Evolutionary conservation across 202 grass and related monocot species (phyloP), one percentile per base, ranked within the genome.

Genomic region (Panicum hallii): DNA sequence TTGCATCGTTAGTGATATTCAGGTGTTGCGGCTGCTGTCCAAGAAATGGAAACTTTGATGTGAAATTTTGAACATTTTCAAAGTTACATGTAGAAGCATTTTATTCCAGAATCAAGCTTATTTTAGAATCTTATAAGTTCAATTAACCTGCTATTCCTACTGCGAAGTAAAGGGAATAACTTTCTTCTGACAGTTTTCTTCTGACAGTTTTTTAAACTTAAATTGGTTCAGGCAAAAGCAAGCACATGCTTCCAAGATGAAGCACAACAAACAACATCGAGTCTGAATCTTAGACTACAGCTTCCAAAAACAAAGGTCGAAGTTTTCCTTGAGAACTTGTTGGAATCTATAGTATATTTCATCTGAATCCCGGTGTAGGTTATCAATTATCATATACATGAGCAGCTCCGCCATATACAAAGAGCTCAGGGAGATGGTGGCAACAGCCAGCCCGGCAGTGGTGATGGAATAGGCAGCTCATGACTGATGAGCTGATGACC

Each of bases 351-450:
- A 70, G 11, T 88, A 83, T 88, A 78, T 76, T 63, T 76, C 30
- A 49, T 75, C 50, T 70, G 53, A 75, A 84, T 53, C 58, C 32
- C 56, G 23, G 45, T 61, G 66, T 70, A 38, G 3, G 26, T 72
- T 82, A 48, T 48, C 54, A 60, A 5, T 50, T 38, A 74, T 84
- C 82, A 85, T 81, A 68, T 81, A 81, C 82, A 84, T 48, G 73
- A 81, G 63, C 65, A 75, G 70, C 54, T 69, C 38, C 61, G 56
- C 22, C 66, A 60, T 79, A 46, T 79, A 79, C 57, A 76, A 61
- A 70, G 42, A 75, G 7, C 53, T 20, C 34, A 26, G 53, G 36
- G 54, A 64, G 34, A 62, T 45, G 50, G 60, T 67, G 61, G 61
- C 48, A 79, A 61, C 62, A 67, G 23, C 74, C 68, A 47, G 44